These are phyloP conservation scores for Nicotiana sylvestris DNA, from an alignment of 257 asterid species.

Conservation along the genomic window DNA sequence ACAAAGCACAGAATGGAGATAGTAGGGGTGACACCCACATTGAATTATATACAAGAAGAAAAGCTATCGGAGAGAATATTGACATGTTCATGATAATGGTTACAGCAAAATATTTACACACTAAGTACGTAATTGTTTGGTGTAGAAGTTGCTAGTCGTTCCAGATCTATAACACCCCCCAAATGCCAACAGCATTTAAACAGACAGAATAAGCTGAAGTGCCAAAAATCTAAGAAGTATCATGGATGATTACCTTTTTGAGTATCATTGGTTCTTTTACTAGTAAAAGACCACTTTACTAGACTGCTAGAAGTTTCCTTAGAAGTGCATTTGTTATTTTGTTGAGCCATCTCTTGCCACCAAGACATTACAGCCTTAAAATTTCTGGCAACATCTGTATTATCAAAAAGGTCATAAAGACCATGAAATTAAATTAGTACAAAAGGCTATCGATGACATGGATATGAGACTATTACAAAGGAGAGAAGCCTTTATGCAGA, in stretches of 20 bases:
- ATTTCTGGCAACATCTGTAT: conserved; percentile 61
- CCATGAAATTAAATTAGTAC: background rate
- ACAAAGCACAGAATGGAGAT: background rate
- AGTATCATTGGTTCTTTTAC: conserved; percentile 32
- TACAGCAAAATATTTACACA: background rate
- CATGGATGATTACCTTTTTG: conserved; percentile 50
- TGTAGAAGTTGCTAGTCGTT: background rate
- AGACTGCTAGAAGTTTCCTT: conserved; percentile 26
- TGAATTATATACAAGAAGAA: background rate
- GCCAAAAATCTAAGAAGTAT: background rate
- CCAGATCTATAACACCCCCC: background rate
- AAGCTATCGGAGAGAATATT: background rate
- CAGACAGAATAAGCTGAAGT: background rate
- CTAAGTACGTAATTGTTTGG: background rate
- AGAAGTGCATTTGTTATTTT: conserved; percentile 53
- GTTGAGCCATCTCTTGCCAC: conserved; percentile 99
- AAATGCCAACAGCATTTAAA: background rate
- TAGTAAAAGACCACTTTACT: conserved; percentile 23
- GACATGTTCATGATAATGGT: background rate
- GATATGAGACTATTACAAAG: background rate
- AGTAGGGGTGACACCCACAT: background rate
- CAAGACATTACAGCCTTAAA: conserved; percentile 89
- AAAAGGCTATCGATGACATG: background rate
- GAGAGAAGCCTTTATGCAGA: background rate
- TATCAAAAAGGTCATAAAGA: conserved; percentile 7